Evolutionary conservation across 805 yeast species (phyloP).

Genomic region (Citeromyces matritensis): DNA sequence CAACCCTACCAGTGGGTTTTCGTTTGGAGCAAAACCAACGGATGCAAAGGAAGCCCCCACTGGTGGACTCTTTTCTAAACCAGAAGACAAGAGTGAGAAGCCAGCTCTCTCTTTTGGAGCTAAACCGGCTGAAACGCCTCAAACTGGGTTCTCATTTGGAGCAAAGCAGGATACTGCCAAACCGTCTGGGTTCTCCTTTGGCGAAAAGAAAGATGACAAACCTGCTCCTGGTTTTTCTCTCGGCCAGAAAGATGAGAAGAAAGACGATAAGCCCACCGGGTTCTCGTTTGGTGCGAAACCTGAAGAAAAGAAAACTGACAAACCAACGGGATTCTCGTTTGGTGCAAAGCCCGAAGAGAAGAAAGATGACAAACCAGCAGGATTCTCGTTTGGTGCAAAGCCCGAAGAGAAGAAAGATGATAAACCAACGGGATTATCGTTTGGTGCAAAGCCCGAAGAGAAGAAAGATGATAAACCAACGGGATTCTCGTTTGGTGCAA

Average conservation of each 20-base stretch:
- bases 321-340: constrained; percentile 1
- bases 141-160: constrained; percentile 4
- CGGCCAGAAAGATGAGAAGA: constrained; percentile 2
- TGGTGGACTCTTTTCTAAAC: background rate
- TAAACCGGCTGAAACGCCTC: background rate
- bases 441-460: constrained; percentile 4
- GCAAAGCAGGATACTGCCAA: constrained; percentile 1
- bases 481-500: constrained; percentile 4
- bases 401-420: constrained; percentile 4
- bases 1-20: too few relatives aligned
- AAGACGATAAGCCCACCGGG: constrained; percentile 3
- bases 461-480: constrained; percentile 2
- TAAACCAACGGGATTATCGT: constrained; percentile 4
- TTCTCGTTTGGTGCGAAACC: constrained; percentile 6
- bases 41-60: too few relatives aligned
- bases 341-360: constrained; percentile 4
- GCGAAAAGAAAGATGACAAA: constrained; percentile 5
- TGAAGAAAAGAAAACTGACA: constrained; percentile 1
- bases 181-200: constrained; percentile 7
- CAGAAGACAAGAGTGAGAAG: constrained; percentile 4
- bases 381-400: constrained; percentile 5
- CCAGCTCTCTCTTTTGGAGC: constrained; percentile 3
- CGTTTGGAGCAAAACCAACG: background rate
- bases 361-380: constrained; percentile 3
- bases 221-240: constrained; percentile 3